Base-by-base conservation (phyloP, 192 early-diverging fungal species). In the Backusella macrospora region DNA sequence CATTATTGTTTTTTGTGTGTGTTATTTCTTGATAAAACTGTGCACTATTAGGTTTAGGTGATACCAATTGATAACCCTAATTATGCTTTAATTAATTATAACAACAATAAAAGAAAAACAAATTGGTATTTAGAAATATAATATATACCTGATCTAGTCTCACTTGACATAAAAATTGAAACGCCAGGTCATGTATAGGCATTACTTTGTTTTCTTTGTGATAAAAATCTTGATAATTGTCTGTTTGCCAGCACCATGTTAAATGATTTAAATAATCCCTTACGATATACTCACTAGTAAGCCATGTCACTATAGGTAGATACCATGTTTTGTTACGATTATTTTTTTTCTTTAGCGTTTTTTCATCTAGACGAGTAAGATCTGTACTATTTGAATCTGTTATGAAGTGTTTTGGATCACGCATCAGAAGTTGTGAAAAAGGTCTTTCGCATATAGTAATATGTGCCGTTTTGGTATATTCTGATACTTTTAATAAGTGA, bases 131-230 rank as follows among this genome's bases (percentile, higher is more conserved):
- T 38, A 15, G 2, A 39, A 37, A 44, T 62, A 4, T 13, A 13
- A 71, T 38, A 43, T 29, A n/a, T 74, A 74, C 73, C 73, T 88
- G 82, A 23, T 84, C 80, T 13, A 83, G 39, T 18, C 87, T 76
- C 26, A 83, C 78, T 49, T 83, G 82, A 70, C 85, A 88, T 18
- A 88, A 59, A 65, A 82, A 84, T 49, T 88, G 87, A 65, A 85
- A 88, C 3, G 85, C 87, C 3, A 88, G 70, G 67, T 88, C 85
- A 40, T 85, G 84, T 49, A 86, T 80, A 10, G 85, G 79, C 67
- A 82, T 82, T 47, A 78, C 82, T 37, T 72, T 75, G 48, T 82
- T 78, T 15, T 73, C 67, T n/a, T 48, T 68, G 38, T 78, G 76
- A 69, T 70, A 78, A 4, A 43, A 29, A 49, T 78, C 76, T 44